phyloP scores from a whole-genome alignment of 306 rosid species.

The Spatholobus suberectus region DNA sequence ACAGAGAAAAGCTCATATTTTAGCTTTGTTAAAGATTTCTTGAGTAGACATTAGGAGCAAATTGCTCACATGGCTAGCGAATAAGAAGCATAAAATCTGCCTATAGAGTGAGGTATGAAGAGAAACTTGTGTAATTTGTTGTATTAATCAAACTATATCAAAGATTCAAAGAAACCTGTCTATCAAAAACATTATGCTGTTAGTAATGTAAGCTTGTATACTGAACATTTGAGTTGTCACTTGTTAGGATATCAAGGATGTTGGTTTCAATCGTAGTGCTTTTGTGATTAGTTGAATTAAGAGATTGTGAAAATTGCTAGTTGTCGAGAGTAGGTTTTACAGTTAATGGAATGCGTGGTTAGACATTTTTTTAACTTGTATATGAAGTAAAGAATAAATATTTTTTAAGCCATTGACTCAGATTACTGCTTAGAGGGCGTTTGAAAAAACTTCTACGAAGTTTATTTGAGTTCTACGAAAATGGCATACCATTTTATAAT shows the following conservation, averaged over 20 bases:
- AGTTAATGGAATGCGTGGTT: not conserved
- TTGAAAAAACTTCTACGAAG: too few relatives aligned
- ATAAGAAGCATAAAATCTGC: constrained; percentile 38
- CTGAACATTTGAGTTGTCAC: constrained; percentile 9
- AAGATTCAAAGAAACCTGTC: not conserved
- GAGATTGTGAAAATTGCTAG: not conserved
- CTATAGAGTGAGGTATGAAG: constrained; percentile 32
- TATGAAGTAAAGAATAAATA: too few relatives aligned
- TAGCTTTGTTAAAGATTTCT: constrained; percentile 34
- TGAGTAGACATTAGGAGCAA: constrained; percentile 31
- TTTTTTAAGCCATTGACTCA: too few relatives aligned
- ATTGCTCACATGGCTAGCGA: constrained; percentile 32
- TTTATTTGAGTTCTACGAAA: too few relatives aligned
- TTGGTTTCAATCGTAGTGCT: not conserved
- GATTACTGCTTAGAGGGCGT: too few relatives aligned
- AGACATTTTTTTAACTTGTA: not conserved
- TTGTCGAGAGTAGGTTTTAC: not conserved
- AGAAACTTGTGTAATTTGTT: constrained; percentile 29
- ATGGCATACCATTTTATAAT: too few relatives aligned
- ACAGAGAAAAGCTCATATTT: constrained; percentile 3
- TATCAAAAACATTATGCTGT: constrained; percentile 10
- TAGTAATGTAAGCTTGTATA: constrained; percentile 2
- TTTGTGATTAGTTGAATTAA: not conserved
- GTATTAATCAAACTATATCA: constrained; percentile 26
- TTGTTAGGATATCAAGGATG: not conserved